phyloP scores from a whole-genome alignment of 208 protist genomes.

The Leishmania aethiopica region DNA sequence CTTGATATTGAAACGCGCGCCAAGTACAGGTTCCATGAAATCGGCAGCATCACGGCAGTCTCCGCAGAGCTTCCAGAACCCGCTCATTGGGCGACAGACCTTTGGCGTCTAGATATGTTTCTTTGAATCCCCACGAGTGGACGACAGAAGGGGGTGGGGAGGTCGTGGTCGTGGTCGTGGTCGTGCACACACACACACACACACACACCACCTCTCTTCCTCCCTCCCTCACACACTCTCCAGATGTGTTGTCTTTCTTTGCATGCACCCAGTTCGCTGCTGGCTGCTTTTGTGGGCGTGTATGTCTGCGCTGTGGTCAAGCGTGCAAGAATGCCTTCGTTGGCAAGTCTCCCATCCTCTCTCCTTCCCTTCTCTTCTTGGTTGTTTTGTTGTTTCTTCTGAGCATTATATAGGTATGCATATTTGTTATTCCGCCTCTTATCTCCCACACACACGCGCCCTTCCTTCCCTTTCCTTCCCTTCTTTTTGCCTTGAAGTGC shows the following conservation, averaged over 20 bases:
- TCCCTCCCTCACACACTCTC: background rate
- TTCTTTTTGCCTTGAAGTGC: no score
- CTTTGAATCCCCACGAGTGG: background rate
- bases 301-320: background rate
- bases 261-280: background rate
- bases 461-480: background rate
- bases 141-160: background rate
- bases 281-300: background rate
- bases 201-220: background rate
- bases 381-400: background rate
- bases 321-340: no score
- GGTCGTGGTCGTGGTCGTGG: background rate
- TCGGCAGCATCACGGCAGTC: background rate
- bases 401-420: no score
- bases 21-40: slow-evolving; percentile 2
- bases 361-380: background rate
- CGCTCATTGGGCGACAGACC: slow-evolving; percentile 28
- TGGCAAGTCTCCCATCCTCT: background rate
- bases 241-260: background rate
- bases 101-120: slow-evolving; percentile 5
- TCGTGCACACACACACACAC: no score
- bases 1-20: background rate
- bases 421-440: no score
- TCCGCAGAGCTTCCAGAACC: slow-evolving; percentile 19
- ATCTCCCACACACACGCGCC: background rate